Conservation (phyloP, 106 monocot species). For the Hemerocallis citrina region DNA sequence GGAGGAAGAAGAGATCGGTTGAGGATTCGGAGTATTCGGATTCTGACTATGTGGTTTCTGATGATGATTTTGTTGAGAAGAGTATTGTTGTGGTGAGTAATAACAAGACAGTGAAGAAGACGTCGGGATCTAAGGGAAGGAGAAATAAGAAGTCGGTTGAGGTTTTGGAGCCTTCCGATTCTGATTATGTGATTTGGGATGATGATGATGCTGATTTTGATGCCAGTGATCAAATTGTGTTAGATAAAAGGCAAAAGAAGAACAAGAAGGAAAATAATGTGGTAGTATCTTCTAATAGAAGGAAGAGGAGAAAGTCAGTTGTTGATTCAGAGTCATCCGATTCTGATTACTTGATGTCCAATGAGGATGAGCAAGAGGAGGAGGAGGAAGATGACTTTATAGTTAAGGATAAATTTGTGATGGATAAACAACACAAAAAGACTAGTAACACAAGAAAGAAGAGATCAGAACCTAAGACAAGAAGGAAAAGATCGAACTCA, state of each 20-base stretch:
- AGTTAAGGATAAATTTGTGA: not conserved
- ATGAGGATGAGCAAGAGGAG: no score
- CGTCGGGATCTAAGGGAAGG: not conserved
- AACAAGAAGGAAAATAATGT: slow-evolving; percentile 1
- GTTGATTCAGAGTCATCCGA: slow-evolving; percentile 46
- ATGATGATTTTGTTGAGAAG: slow-evolving; percentile 17
- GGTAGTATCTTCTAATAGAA: no score
- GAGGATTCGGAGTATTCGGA: no score
- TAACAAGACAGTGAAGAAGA: slow-evolving; percentile 7
- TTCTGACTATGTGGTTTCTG: not conserved
- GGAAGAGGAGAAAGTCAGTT: slow-evolving; percentile 7
- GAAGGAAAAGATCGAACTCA: slow-evolving; percentile 3
- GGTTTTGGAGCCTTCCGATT: slow-evolving; percentile 41
- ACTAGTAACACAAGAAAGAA: slow-evolving; percentile 18
- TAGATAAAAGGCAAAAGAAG: not conserved
- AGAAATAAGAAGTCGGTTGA: slow-evolving; percentile 4
- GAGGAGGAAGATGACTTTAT: slow-evolving; percentile 15
- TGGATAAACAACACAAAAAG: not conserved
- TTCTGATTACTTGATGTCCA: slow-evolving; percentile 41
- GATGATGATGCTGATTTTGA: slow-evolving; percentile 3
- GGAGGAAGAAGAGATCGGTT: no score
- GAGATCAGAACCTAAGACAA: slow-evolving; percentile 4
- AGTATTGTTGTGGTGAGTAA: not conserved
- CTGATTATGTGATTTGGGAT: slow-evolving; percentile 36
- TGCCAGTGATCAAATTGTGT: no score